phyloP scores from a whole-genome alignment of 495 filamentous ascomycete genomes.

The Aspergillus cavernicola region DNA sequence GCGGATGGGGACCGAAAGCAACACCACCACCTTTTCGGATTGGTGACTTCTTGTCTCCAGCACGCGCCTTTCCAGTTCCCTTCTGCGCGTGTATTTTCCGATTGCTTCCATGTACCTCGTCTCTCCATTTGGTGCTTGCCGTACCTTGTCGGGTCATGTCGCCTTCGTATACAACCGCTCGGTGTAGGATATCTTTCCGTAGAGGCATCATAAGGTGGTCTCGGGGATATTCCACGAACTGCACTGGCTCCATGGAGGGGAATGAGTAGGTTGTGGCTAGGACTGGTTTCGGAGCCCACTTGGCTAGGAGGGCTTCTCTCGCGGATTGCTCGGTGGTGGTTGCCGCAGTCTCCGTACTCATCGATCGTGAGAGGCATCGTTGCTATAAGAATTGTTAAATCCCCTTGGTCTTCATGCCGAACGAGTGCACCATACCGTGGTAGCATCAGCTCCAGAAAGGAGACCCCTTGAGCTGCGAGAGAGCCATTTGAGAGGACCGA shows the following conservation, averaged over 20 bases:
- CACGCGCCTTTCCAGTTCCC: slow-evolving; percentile 73
- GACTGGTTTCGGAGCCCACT: slow-evolving; percentile 44
- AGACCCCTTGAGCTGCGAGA: slow-evolving; percentile 42
- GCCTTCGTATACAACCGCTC: slow-evolving; percentile 89
- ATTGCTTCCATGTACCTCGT: slow-evolving; percentile 76
- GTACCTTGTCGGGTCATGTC: slow-evolving; percentile 84
- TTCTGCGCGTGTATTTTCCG: slow-evolving; percentile 81
- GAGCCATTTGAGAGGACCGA: slow-evolving; percentile 39
- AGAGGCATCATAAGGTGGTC: slow-evolving; percentile 83
- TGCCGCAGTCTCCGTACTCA: slow-evolving; percentile 67
- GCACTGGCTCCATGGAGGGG: slow-evolving; percentile 79
- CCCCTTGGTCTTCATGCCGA: slow-evolving; percentile 1
- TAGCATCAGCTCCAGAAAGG: slow-evolving; percentile 39
- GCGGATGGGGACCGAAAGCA: slow-evolving; percentile 76
- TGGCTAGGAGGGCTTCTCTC: slow-evolving; percentile 29
- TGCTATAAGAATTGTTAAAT: slow-evolving; percentile 23
- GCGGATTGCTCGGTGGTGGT: slow-evolving; percentile 33
- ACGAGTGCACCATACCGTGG: slow-evolving; percentile 36
- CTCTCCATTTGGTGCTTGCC: slow-evolving; percentile 78
- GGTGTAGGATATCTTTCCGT: slow-evolving; percentile 87
- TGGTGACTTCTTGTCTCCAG: slow-evolving; percentile 77
- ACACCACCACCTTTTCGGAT: slow-evolving; percentile 84
- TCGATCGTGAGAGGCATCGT: slow-evolving; percentile 59
- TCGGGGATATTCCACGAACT: slow-evolving; percentile 71
- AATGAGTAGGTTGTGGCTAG: slow-evolving; percentile 84